Conservation (phyloP, 129 eudicot genomes). For the Artemisia annua region DNA sequence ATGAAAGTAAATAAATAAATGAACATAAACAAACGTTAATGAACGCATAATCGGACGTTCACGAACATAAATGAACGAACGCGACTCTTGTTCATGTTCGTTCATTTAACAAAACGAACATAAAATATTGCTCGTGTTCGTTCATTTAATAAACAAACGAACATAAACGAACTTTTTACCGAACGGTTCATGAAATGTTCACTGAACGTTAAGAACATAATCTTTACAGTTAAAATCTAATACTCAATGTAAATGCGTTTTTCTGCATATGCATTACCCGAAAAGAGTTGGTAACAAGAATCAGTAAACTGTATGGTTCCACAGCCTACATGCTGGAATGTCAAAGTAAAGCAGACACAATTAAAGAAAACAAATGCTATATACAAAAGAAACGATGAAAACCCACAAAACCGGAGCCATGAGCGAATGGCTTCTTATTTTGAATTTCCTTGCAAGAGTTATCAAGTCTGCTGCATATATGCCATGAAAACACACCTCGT, state of each 20-base stretch:
- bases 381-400: constrained; percentile 25
- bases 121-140: no score
- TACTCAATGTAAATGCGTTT: constrained; percentile 20
- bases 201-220: no score
- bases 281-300: constrained; percentile 25
- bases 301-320: constrained; percentile 24
- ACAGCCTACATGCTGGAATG: constrained; percentile 27
- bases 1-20: no score
- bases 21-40: no score
- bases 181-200: no score
- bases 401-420: constrained; percentile 27
- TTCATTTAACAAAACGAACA: no score
- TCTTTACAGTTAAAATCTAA: constrained; percentile 20
- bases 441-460: constrained; percentile 15
- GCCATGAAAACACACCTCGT: constrained; percentile 29
- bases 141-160: no score
- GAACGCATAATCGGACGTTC: no score
- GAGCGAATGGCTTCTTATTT: constrained; percentile 39
- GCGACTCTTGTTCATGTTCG: no score
- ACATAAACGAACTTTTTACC: no score
- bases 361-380: constrained; percentile 19
- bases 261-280: constrained; percentile 23
- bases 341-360: constrained; percentile 32
- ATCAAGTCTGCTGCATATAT: constrained; percentile 20
- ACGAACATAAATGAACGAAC: no score